Evolutionary conservation across 2,329 filamentous ascomycete genomes (phyloP), one percentile per base, ranked within the genome.

Genomic region (Uncinocarpus reesii): DNA sequence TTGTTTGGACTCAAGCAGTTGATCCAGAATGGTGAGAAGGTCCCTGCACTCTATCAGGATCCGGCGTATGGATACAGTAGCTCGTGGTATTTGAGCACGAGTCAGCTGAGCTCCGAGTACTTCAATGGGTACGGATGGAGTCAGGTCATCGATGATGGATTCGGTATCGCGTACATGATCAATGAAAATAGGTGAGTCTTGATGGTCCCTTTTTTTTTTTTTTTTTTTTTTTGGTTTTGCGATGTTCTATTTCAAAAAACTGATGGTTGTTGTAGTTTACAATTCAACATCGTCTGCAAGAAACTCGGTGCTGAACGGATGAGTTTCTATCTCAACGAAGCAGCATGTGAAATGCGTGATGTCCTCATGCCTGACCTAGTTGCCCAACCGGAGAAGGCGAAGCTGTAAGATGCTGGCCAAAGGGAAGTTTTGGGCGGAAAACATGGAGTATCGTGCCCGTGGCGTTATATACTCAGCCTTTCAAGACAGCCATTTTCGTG

Each of bases 61-160:
- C 86, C 89, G 0, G 84, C 89, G 2, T 96, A 78, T 65, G 64
- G 70, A 3, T 98, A 96, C 74, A 89, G 83, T 51, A 74, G 77
- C 61, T 87, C 83, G 11, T 98, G 92, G 92, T 95, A 81, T 70
- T 74, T 98, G 51, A 90, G 83, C 23, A 87, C 82, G 23, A 87
- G 81, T 52, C 93, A 98, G 72, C 73, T 98, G 65, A 92, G 84
- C 69, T 89, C 83, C 28, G 93, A 98, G 73, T 95, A 86, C 75
- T 98, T 96, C 71, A 98, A 98, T 65, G 92, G 93, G 20, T 98
- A 98, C 68, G 92, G 92, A 38, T 98, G 92, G 92, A 92, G 85
- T 63, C 90, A 98, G 73, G 92, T 98, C 45, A 84, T 96, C 48
- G 89, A 96, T 62, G 86, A 84, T 52, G 92, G 92, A 24, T 98